Conservation (phyloP, 495 filamentous ascomycete species). For the Baudoinia panamericana region DNA sequence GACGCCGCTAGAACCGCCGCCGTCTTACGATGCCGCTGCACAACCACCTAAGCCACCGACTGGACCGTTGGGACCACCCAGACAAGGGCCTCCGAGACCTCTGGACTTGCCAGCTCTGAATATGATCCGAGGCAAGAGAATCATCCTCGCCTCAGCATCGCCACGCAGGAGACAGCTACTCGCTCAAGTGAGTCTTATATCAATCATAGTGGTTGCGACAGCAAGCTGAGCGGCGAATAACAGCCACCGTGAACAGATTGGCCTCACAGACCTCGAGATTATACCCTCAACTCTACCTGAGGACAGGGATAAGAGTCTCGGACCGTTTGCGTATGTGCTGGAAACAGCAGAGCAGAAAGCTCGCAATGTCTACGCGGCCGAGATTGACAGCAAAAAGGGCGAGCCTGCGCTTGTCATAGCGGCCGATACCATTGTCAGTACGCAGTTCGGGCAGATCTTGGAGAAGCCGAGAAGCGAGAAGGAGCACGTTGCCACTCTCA, state of each 20-base stretch:
- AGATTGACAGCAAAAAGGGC: slow-evolving; percentile 45
- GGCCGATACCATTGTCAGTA: slow-evolving; percentile 84
- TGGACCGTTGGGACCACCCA: slow-evolving; percentile 7
- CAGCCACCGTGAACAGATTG: slow-evolving; percentile 36
- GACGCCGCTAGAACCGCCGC: slow-evolving; percentile 26
- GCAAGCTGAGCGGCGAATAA: slow-evolving; percentile 16
- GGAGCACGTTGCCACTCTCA: slow-evolving; percentile 76
- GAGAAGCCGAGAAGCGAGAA: slow-evolving; percentile 76
- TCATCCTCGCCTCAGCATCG: slow-evolving; percentile 79
- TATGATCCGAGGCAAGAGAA: slow-evolving; percentile 53
- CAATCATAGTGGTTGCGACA: background rate
- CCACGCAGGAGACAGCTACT: slow-evolving; percentile 75
- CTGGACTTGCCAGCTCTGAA: slow-evolving; percentile 67
- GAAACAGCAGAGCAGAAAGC: slow-evolving; percentile 75
- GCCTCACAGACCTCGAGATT: slow-evolving; percentile 59
- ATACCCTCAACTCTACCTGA: slow-evolving; percentile 69
- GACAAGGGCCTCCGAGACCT: slow-evolving; percentile 41
- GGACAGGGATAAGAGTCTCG: slow-evolving; percentile 65
- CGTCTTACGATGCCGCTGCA: slow-evolving; percentile 24
- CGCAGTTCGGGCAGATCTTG: slow-evolving; percentile 56
- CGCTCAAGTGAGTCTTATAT: slow-evolving; percentile 34
- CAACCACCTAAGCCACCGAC: slow-evolving; percentile 7
- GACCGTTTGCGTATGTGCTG: slow-evolving; percentile 80
- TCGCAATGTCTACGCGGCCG: slow-evolving; percentile 58
- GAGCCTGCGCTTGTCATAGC: slow-evolving; percentile 81